Base-by-base conservation (phyloP, 257 asterid species). In the Cinchona pubescens region DNA sequence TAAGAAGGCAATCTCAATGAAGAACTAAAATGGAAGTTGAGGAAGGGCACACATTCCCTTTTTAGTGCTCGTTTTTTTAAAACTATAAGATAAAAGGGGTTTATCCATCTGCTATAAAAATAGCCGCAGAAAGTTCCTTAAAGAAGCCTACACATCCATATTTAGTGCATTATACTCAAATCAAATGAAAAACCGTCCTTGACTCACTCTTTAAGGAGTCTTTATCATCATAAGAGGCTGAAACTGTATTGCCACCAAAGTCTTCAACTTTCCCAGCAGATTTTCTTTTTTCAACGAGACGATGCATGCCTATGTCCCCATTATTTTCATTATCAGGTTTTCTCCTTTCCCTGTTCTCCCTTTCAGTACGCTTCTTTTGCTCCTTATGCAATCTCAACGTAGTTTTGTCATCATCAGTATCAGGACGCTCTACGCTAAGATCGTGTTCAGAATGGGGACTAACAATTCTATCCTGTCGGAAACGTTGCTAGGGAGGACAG, bases 131-230 rank as follows among this genome's bases (percentile, higher is more conserved):
- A 61, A 30, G 40, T 61, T 30, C 67, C 14, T 61, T n/a, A 61
- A 4, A 4, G 37, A 4, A 4, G 37, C 27, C 27, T 37, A 13
- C 38, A 48, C 3, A 27, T 25, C 37, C 13, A 59, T 12, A 59
- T 49, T 59, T 18, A 63, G 49, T 48, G 73, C 40, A 64, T 37
- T 67, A 79, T 40, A 49, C 42, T 63, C 40, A 32, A 59, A 61
- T 63, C 40, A 32, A 59, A 61, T 4, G 43, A 75, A 34, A 77
- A 73, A 40, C 48, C 35, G 77, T 9, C 4, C 35, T 29, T 61
- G 70, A 87, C 99, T 91, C 87, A 96, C 99, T 88, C 86, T 87
- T 93, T 79, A 91, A 56, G 45, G 97, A 85, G 77, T 90, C 93
- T 84, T 86, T 91, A 79, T 96, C 96, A 75, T 90, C 96, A 81